Evolutionary conservation across 1,284 basidiomycete genomes (phyloP).

Genomic region (Naganishia sp.): DNA sequence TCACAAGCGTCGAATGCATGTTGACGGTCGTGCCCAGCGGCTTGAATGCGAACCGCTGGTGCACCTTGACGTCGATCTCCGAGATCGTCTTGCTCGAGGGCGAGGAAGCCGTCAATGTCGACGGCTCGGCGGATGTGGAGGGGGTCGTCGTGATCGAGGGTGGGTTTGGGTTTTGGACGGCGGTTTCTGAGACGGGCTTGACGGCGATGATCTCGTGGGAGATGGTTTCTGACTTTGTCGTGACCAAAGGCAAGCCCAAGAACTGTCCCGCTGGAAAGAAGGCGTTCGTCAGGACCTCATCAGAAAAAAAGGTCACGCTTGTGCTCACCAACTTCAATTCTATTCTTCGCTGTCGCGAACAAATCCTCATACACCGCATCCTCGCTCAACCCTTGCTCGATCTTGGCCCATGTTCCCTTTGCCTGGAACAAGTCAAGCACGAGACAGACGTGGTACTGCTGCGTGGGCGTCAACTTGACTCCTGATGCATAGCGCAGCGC

Average conservation of each 20-base stretch:
- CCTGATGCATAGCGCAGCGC: slow-evolving; percentile 35
- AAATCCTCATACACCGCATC: slow-evolving; percentile 47
- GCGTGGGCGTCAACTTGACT: slow-evolving; percentile 36
- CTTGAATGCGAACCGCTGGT: slow-evolving; percentile 43
- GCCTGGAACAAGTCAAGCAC: slow-evolving; percentile 48
- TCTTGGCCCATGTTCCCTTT: slow-evolving; percentile 44
- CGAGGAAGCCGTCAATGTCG: slow-evolving; percentile 18
- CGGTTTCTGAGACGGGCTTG: slow-evolving; percentile 7
- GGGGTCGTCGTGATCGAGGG: slow-evolving; percentile 3
- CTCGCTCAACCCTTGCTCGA: slow-evolving; percentile 41
- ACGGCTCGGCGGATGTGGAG: slow-evolving; percentile 28
- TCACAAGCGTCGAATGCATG: slow-evolving; percentile 41
- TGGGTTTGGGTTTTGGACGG: slow-evolving; percentile 4
- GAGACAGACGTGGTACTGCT: slow-evolving; percentile 41
- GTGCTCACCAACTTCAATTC: slow-evolving; percentile 45
- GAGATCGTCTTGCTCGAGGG: slow-evolving; percentile 28
- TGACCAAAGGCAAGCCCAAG: slow-evolving; percentile 42
- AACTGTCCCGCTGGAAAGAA: slow-evolving; percentile 43
- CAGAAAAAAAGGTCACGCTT: neutral
- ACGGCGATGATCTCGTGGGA: slow-evolving; percentile 36
- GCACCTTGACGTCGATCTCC: slow-evolving; percentile 41
- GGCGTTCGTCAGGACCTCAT: neutral
- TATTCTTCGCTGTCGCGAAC: slow-evolving; percentile 42
- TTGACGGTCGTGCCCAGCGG: slow-evolving; percentile 38
- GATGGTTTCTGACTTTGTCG: slow-evolving; percentile 39